Base-by-base conservation (phyloP, 306 rosid species). In the Arachis stenosperma region DNA sequence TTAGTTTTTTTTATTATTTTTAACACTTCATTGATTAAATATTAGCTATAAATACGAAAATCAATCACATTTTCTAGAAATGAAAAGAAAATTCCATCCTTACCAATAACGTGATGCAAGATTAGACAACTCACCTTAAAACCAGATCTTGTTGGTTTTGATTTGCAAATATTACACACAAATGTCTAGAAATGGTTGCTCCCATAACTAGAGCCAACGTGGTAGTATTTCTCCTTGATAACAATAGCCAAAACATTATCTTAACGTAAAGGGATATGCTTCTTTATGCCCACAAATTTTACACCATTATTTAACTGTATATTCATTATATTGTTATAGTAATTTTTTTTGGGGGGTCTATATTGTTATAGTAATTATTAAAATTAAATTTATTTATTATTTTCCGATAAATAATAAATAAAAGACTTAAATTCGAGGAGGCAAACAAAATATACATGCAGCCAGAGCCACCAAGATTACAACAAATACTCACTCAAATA, bases 201-300 rank as follows among this genome's bases (percentile, higher is more conserved):
- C 13, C 14, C 62, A 37, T 41, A 74, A 27, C 48, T 4, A 50
- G 17, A 51, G 43, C 42, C 11, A 62, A 74, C 15, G 48, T 17
- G 65, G 55, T 46, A 9, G 3, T 30, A 48, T 78, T 48, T 55
- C 56, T 51, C 14, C 42, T 3, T 2, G 70, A 30, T 11, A 41
- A 46, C 59, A 65, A 71, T 39, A 71, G 47, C 64, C 51, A 48
- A 12, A 3, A 47, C 40, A 36, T 5, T 58, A 51, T 59, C 58
- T 50, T 66, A 50, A 66, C 46, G 59, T 51, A 52, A 67, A 79
- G 15, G 39, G 4, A 52, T 53, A 60, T 40, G 22, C 30, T 30
- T 55, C 69, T 47, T 10, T 48, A 68, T 51, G 74, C 43, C 33
- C 58, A 58, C 15, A 33, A 33, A 33, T 33, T 33, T 33, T 33